Evolutionary conservation across 2,329 filamentous ascomycete genomes (phyloP).

Genomic region (Colletotrichum phormii): DNA sequence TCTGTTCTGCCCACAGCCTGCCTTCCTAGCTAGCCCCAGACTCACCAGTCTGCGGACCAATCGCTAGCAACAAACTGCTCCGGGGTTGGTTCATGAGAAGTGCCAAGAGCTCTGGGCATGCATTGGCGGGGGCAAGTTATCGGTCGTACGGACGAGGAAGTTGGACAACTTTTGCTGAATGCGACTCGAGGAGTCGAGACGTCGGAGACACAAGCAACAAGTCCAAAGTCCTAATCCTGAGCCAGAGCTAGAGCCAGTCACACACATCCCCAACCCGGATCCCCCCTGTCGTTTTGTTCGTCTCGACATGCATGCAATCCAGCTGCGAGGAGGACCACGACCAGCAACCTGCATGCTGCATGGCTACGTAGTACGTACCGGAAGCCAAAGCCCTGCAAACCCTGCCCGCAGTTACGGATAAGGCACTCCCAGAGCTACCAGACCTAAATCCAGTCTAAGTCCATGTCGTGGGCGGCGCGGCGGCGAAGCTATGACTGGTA

Average conservation of each 20-base stretch:
- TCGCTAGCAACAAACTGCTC: not conserved
- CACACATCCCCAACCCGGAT: not conserved
- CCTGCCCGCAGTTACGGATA: not conserved
- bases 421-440: not conserved
- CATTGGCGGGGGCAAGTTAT: slow-evolving; percentile 17
- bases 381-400: not conserved
- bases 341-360: slow-evolving; percentile 10
- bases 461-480: not conserved
- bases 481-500: not conserved
- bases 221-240: not conserved
- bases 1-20: not conserved
- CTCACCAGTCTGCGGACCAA: slow-evolving; percentile 20
- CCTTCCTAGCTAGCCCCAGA: slow-evolving; percentile 7
- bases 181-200: not conserved
- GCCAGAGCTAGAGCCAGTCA: not conserved
- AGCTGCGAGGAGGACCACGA: not conserved
- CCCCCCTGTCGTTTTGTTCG: not conserved
- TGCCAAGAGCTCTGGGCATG: slow-evolving; percentile 32
- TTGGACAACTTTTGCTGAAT: not conserved
- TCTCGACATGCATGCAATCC: not conserved
- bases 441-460: not conserved
- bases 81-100: not conserved
- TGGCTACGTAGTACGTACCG: slow-evolving; percentile 3
- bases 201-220: not conserved
- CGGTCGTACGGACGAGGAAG: slow-evolving; percentile 16